Percentiles rank a stretch among this genome's conserved stretches.
Evolutionary conservation across 306 rosid genomes (phyloP).

Genomic region (Fragaria iinumae): DNA sequence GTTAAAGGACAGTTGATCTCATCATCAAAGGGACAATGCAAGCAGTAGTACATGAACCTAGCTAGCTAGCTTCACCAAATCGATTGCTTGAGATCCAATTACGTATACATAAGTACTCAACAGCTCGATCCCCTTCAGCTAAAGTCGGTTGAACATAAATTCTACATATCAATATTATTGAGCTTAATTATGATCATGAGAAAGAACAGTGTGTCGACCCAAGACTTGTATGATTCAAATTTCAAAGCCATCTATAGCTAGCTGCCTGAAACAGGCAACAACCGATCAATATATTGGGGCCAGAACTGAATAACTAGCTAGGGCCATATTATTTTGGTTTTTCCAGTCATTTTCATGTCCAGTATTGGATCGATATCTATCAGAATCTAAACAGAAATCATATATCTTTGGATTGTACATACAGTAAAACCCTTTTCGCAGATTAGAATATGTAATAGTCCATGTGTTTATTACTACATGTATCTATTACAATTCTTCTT

Average conservation of each 20-base stretch:
- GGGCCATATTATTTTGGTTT: background rate
- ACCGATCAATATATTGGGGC: background rate
- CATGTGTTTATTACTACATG: background rate
- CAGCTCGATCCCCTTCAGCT: background rate
- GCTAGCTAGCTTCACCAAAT: background rate
- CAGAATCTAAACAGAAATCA: background rate
- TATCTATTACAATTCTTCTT: background rate
- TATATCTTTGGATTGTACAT: background rate
- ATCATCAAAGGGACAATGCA: background rate
- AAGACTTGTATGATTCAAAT: background rate
- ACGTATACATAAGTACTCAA: background rate
- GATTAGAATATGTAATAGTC: too few species aligned
- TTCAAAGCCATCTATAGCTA: too few species aligned
- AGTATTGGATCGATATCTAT: background rate
- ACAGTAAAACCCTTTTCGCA: too few species aligned
- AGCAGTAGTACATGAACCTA: background rate
- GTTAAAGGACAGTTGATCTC: background rate
- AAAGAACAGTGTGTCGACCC: too few species aligned
- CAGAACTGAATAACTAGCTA: background rate
- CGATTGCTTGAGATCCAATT: background rate
- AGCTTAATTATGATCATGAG: too few species aligned
- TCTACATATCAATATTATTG: too few species aligned
- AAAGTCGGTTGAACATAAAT: too few species aligned
- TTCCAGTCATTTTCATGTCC: background rate
- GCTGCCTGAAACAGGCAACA: background rate